Evolutionary conservation across 257 asterid genomes (phyloP), one percentile per base, ranked within the genome.

Genomic region (Scutellaria barbata): DNA sequence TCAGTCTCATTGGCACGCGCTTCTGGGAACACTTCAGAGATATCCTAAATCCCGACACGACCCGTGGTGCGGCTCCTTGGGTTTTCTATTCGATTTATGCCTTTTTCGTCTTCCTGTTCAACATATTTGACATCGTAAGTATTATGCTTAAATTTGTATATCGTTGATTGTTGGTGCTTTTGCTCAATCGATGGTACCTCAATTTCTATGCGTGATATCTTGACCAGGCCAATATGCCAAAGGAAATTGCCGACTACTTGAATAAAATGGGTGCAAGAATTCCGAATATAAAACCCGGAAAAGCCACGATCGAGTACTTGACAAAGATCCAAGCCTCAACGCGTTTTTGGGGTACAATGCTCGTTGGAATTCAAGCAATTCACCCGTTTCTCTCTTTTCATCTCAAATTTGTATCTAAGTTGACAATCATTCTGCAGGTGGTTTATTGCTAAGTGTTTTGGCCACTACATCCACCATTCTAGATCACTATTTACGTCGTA

Each of bases 61-160:
- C 93, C 54, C 77, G 52, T 37, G 99, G 98, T 52, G 96, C 98
- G 14, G 93, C 68, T 64, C 98, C 99, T 59, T 95, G 99, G 99
- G 95, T 95, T 76, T 95, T 84, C 82, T 92, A 95, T 82, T 51
- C 90, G 48, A 73, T 89, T 35, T 95, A 92, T 76, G 97, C 95
- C 13, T 92, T 95, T 78, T 89, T 89, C 61, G 98, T 95, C 52
- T 95, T 95, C 85, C 79, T 88, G 66, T 92, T 95, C 60, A 95
- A 95, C 78, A 95, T 95, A 78, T 89, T 95, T 76, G 99, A 95
- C 89, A 92, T 95, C 50, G 99, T 95, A 85, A 95, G 99, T 86
- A 50, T 48, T 25, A 13, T 20, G 20, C 14, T 12, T 14, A 30
- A 20, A 41, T 30, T 48, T 40, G 53, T 41, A 8, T 57, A 7